Base-by-base conservation (phyloP, 805 yeast genomes). In the Brettanomyces bruxellensis region DNA sequence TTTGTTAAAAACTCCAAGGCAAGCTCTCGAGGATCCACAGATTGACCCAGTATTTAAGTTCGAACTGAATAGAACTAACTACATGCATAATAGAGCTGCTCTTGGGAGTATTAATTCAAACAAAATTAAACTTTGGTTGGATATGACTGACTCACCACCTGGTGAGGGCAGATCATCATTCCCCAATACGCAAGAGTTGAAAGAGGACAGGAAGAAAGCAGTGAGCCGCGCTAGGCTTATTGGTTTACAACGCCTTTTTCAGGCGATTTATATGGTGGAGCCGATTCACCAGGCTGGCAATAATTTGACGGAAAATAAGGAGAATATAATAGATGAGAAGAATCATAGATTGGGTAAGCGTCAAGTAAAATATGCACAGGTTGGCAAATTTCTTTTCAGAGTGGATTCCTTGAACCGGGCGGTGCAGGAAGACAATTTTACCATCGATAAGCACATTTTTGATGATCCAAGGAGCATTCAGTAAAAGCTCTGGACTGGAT, bases 151-250 rank as follows among this genome's bases (percentile, higher is more conserved):
- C 45, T 58, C 64, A 1, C 85, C 84, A 1, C 80, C 80, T 0
- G 84, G 84, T 1, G 78, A 72, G 59, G 79, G 76, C 51, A 60
- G 78, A 37, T 66, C 79, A 24, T 85, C 78, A 45, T 79, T 81
- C 51, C 83, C 86, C 0, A 64, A 62, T 4, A 75, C 83, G 0
- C 84, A 77, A 49, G 78, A 80, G 52, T 58, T 64, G 11, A 54
- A 45, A 1, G 62, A 56, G 39, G 78, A 71, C 47, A 68, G 67
- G 51, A 40, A 41, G 18, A 51, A 45, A 25, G 54, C 61, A 12
- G 40, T 47, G 28, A 46, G 51, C 25, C 43, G 71, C 18, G 58
- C 70, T 4, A 54, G 57, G 38, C 58, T 64, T 34, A 71, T 66
- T 40, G 75, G 78, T 0, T 60, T 69, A 42, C 64, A 67, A 24